A percentile compares a stretch with the other conserved stretches of the same genome.
These are phyloP conservation scores for Debaryomyces coudertii DNA, from an alignment of 1,139 yeast genomes.

Conservation along the genomic window DNA sequence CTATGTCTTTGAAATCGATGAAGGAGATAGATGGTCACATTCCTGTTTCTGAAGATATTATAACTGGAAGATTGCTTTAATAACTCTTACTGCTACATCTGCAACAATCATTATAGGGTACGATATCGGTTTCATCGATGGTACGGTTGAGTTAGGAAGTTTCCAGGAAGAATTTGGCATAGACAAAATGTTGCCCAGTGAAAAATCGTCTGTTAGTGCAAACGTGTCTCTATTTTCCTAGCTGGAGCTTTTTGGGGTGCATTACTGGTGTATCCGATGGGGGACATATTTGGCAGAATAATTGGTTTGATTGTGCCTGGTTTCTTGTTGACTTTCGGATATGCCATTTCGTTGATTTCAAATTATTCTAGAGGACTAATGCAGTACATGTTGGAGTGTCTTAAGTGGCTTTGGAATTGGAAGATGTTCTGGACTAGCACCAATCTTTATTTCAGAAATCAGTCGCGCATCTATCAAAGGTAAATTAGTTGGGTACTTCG, in stretches of 20 bases:
- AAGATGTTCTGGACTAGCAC: constrained; percentile 37
- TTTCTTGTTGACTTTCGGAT: constrained; percentile 45
- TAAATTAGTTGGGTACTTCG: constrained; percentile 51
- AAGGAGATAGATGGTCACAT: constrained; percentile 15
- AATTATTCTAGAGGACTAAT: constrained; percentile 27
- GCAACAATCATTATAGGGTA: constrained; percentile 41
- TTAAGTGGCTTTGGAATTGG: constrained; percentile 41
- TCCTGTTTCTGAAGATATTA: constrained; percentile 27
- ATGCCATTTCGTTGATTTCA: constrained; percentile 37
- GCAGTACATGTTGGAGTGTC: constrained; percentile 36
- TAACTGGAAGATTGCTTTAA: constrained; percentile 22
- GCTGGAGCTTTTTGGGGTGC: constrained; percentile 41
- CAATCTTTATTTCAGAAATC: constrained; percentile 36
- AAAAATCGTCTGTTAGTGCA: constrained; percentile 22
- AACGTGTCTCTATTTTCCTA: constrained; percentile 40
- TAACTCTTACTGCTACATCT: constrained; percentile 31
- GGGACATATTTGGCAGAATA: constrained; percentile 30
- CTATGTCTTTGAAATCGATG: constrained; percentile 17
- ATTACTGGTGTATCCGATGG: constrained; percentile 32
- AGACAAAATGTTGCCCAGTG: constrained; percentile 20
- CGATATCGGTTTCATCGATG: constrained; percentile 40
- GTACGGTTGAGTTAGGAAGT: constrained; percentile 32
- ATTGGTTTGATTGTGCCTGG: constrained; percentile 32
- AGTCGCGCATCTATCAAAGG: constrained; percentile 37
- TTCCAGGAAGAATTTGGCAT: constrained; percentile 33